Evolutionary conservation across 2,329 filamentous ascomycete species (phyloP).

Genomic region (Amylocarpus encephaloides): DNA sequence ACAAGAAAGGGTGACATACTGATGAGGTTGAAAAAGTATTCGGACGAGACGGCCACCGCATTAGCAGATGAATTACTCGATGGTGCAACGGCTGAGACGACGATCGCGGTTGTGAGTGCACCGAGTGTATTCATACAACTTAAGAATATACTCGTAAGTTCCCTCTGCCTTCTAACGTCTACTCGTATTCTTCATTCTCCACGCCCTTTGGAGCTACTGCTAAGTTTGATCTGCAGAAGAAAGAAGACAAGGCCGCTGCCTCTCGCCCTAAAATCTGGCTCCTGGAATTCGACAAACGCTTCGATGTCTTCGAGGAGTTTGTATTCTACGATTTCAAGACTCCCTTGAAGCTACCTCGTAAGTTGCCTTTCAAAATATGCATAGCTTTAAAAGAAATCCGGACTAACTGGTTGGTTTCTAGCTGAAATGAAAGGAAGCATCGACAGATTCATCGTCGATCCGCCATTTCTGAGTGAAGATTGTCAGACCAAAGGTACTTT

Average conservation of each 20-base stretch:
- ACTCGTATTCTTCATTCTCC: not conserved
- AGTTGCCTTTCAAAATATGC: conserved; percentile 17
- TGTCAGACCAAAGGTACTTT: conserved; percentile 67
- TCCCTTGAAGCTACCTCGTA: conserved; percentile 58
- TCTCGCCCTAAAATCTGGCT: conserved; percentile 54
- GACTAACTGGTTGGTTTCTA: not conserved
- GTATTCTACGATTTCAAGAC: conserved; percentile 67
- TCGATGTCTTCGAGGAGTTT: conserved; percentile 68
- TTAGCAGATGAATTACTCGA: conserved; percentile 61
- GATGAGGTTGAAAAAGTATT: conserved; percentile 45
- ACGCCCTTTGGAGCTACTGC: not conserved
- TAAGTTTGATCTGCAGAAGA: conserved; percentile 3
- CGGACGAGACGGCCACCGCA: conserved; percentile 60
- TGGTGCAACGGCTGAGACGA: conserved; percentile 48
- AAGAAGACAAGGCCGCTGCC: conserved; percentile 27
- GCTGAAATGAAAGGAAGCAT: conserved; percentile 54
- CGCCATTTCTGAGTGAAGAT: conserved; percentile 72
- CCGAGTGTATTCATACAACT: conserved; percentile 73
- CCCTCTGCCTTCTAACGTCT: not conserved
- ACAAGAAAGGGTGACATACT: not conserved
- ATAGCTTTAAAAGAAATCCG: not conserved
- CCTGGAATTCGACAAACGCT: conserved; percentile 69
- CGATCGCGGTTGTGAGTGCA: conserved; percentile 64
- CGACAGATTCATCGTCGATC: conserved; percentile 68
- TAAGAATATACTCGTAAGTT: conserved; percentile 59